Base-by-base conservation (phyloP, 2,329 filamentous ascomycete species). In the Chaetomium sp. region DNA sequence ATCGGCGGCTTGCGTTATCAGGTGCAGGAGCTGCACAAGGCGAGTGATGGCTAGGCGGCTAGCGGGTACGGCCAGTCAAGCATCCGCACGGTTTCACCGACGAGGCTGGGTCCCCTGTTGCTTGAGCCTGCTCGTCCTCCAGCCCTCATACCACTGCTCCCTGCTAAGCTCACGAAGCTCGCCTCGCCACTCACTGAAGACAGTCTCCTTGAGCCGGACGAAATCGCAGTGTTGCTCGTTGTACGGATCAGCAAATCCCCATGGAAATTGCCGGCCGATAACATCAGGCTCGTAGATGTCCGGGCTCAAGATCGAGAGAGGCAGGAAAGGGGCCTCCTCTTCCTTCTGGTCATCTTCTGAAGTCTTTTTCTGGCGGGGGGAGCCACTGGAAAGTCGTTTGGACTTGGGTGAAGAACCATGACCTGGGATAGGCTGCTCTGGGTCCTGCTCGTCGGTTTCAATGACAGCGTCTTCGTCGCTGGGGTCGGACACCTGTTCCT, bases 201-300 rank as follows among this genome's bases (percentile, higher is more conserved):
- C 88, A 6, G 87, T 86, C 57, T 97, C 91, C 73, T 94, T 94
- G 63, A 99, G 80, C 59, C 87, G 86, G 54, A 88, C 78, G 70
- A 96, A 99, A 72, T 99, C 94, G 73, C 94, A 99, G 74, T 99
- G 94, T 64, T 88, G 83, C 35, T 85, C 79, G 66, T 97, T 86
- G 75, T 94, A 91, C 0, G 94, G 94, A 67, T 97, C 90, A 4
- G 94, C 94, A 64, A 96, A 95, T 6, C 94, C 94, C 94, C 94
- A 99, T 0, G 94, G 89, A 70, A 97, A 99, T 61, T 87, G 86
- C 58, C 94, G 88, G 46, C 94, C 94, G 58, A 95, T 75, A 12
- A 88, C 77, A 36, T 80, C 82, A 7, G 86, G 86, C 65, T 95
- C 89, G 72, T 97, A 95, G 43, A 89, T 81, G 70, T 99, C 94